Evolutionary conservation across 768 basidiomycete species (phyloP).

Genomic region (Jaapia argillacea): DNA sequence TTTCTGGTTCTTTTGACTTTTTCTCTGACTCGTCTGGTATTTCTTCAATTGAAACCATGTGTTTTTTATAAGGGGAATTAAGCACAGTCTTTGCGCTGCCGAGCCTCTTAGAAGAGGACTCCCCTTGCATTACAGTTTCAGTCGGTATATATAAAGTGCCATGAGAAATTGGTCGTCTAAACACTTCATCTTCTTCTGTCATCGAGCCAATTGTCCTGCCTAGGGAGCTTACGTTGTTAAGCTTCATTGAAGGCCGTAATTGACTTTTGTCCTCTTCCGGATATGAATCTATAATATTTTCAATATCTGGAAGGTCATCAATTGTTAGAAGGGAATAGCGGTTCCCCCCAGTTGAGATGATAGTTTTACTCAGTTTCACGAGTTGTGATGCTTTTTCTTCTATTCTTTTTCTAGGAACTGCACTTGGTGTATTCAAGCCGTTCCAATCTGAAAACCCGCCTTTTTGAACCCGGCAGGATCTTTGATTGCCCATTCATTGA

Average conservation of each 20-base stretch:
- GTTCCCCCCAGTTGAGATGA: no score
- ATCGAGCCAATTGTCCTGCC: no score
- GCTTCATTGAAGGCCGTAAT: background rate
- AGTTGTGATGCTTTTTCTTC: no score
- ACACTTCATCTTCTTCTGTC: no score
- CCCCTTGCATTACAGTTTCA: background rate
- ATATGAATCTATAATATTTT: background rate
- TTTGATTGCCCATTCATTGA: slow-evolving; percentile 1
- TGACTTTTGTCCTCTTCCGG: background rate
- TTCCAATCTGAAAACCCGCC: slow-evolving; percentile 6
- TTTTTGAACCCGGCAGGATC: slow-evolving; percentile 5
- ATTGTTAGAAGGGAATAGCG: background rate
- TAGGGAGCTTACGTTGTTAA: no score
- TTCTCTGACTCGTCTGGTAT: no score
- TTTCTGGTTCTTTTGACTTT: background rate
- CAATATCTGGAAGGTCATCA: background rate
- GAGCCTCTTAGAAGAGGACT: background rate
- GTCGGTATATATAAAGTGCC: background rate
- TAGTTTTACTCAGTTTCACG: no score
- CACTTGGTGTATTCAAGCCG: slow-evolving; percentile 2
- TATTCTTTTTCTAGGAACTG: no score
- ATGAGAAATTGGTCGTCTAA: no score
- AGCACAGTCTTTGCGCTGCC: background rate
- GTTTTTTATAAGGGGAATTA: background rate
- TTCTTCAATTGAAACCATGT: background rate